phyloP scores from a whole-genome alignment of 2,329 filamentous ascomycete species.

The Paramyrothecium sp. region DNA sequence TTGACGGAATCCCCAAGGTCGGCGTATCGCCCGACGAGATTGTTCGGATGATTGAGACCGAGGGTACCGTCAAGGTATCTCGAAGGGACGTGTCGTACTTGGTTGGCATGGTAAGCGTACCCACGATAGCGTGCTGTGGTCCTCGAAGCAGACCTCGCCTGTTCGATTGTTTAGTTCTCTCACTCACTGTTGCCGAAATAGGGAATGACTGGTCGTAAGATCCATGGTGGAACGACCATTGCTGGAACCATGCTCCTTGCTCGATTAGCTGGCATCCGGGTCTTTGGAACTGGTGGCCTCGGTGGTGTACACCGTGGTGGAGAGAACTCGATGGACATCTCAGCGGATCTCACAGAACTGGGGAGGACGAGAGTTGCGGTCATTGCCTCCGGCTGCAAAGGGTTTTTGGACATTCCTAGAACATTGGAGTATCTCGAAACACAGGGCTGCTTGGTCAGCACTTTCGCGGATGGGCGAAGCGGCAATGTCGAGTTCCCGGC shows the following conservation, averaged over 20 bases:
- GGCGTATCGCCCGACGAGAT: conserved; percentile 75
- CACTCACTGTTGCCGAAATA: conserved; percentile 22
- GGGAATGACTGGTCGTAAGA: conserved; percentile 63
- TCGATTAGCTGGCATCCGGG: conserved; percentile 78
- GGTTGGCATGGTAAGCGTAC: conserved; percentile 64
- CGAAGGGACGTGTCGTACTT: conserved; percentile 83
- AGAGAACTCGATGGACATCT: conserved; percentile 86
- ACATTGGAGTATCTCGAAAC: conserved; percentile 79
- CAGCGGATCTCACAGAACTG: conserved; percentile 91
- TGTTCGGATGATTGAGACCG: conserved; percentile 64
- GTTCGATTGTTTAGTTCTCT: no score
- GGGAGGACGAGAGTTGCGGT: conserved; percentile 87
- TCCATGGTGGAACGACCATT: conserved; percentile 91
- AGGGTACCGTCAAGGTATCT: conserved; percentile 78
- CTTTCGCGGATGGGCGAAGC: conserved; percentile 79
- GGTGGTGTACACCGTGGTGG: conserved; percentile 92
- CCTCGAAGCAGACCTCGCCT: no score
- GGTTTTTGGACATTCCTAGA: conserved; percentile 87
- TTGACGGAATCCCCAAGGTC: conserved; percentile 79
- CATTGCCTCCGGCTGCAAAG: conserved; percentile 88
- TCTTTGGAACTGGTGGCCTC: conserved; percentile 93
- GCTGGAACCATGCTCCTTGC: conserved; percentile 91
- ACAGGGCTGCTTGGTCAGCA: conserved; percentile 77
- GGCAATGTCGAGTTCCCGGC: conserved; percentile 82
- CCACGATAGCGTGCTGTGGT: not conserved